phyloP scores from a whole-genome alignment of 352 stramenopile species.

The Lagenidium sp. region DNA sequence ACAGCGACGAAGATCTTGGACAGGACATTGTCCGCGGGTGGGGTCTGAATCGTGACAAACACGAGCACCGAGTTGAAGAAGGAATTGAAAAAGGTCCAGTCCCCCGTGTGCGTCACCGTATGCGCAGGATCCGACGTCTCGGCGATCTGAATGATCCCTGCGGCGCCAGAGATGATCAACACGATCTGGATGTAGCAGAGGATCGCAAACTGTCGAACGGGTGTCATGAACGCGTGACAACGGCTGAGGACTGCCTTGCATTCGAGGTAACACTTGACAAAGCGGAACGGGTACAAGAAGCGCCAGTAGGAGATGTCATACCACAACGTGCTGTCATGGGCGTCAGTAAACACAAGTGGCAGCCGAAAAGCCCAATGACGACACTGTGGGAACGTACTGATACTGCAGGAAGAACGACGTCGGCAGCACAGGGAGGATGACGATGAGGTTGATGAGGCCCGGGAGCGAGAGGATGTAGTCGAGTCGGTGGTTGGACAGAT shows the following conservation, averaged over 20 bases:
- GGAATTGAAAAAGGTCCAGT: slow-evolving; percentile 86
- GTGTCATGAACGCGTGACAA: slow-evolving; percentile 72
- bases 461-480: slow-evolving; percentile 58
- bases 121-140: slow-evolving; percentile 60
- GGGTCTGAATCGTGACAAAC: slow-evolving; percentile 82
- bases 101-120: slow-evolving; percentile 42
- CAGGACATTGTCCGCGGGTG: slow-evolving; percentile 71
- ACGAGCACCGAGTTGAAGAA: slow-evolving; percentile 87
- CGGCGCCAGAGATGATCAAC: slow-evolving; percentile 64
- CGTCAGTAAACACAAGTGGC: too few species aligned
- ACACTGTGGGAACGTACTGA: slow-evolving; percentile 38
- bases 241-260: slow-evolving; percentile 64
- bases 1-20: slow-evolving; percentile 75
- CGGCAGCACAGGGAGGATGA: slow-evolving; percentile 70
- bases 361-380: neutral
- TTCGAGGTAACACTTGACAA: slow-evolving; percentile 77
- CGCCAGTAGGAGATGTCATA: slow-evolving; percentile 66
- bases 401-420: slow-evolving; percentile 63
- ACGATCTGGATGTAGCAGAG: slow-evolving; percentile 79
- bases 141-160: slow-evolving; percentile 78
- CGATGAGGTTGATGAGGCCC: slow-evolving; percentile 41
- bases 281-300: slow-evolving; percentile 79
- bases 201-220: slow-evolving; percentile 69
- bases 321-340: slow-evolving; percentile 51
- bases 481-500: slow-evolving; percentile 48